Conservation (phyloP, 2,329 filamentous ascomycete genomes). For the Monilinia fructigena region DNA sequence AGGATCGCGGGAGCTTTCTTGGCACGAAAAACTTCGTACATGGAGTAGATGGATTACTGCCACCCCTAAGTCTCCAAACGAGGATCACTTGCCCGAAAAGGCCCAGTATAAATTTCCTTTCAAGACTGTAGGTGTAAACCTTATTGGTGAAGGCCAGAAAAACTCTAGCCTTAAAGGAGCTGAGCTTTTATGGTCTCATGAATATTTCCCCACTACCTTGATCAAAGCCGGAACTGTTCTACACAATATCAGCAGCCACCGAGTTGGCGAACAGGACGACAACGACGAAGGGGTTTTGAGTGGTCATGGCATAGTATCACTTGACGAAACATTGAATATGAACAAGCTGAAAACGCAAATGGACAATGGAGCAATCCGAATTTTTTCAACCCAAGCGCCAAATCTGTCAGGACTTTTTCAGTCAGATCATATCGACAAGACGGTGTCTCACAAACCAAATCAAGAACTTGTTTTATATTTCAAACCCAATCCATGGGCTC, state of each 20-base stretch:
- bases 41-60: slow-evolving; percentile 39
- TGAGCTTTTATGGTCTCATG: background rate
- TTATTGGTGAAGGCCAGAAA: background rate
- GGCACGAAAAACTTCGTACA: slow-evolving; percentile 35
- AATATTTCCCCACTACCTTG: slow-evolving; percentile 4
- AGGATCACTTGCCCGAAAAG: background rate
- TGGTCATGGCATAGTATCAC: background rate
- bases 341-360: slow-evolving; percentile 4
- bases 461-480: slow-evolving; percentile 34
- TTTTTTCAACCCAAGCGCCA: slow-evolving; percentile 33
- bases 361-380: slow-evolving; percentile 2
- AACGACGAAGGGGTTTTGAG: background rate
- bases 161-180: background rate
- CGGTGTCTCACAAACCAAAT: background rate
- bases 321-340: slow-evolving; percentile 2
- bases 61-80: slow-evolving; percentile 20
- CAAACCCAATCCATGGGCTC: slow-evolving; percentile 36
- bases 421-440: background rate
- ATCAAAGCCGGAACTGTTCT: slow-evolving; percentile 13
- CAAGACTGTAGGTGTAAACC: background rate
- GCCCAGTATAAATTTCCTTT: slow-evolving; percentile 8
- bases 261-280: background rate
- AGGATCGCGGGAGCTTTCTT: slow-evolving; percentile 30
- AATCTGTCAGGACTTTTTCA: slow-evolving; percentile 31
- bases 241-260: slow-evolving; percentile 14